Conservation (phyloP, 2,329 filamentous ascomycete genomes). For the Cladobotryum mycophilum region DNA sequence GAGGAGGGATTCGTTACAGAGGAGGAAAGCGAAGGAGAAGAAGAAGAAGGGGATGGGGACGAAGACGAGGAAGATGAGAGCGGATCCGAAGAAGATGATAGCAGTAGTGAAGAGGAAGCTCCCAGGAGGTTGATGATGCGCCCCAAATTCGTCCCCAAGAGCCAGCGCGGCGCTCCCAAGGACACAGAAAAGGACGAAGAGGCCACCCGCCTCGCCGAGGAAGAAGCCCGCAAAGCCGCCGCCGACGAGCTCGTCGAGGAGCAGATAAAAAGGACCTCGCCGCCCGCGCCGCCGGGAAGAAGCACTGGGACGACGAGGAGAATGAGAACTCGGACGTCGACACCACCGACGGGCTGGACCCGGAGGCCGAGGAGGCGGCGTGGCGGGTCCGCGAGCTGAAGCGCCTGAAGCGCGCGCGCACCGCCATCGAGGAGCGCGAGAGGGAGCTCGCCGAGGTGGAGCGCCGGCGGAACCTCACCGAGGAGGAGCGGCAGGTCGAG, state of each 20-base stretch:
- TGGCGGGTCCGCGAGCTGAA: slow-evolving; percentile 92
- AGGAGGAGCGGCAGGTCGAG: slow-evolving; percentile 78
- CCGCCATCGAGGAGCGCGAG: slow-evolving; percentile 77
- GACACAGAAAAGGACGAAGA: slow-evolving; percentile 29
- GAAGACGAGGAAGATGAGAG: slow-evolving; percentile 34
- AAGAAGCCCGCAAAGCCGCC: slow-evolving; percentile 60
- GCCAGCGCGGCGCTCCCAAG: slow-evolving; percentile 37
- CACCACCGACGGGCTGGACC: slow-evolving; percentile 81
- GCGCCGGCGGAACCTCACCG: slow-evolving; percentile 76
- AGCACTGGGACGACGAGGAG: slow-evolving; percentile 80
- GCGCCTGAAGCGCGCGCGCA: slow-evolving; percentile 79
- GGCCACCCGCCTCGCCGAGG: slow-evolving; percentile 39
- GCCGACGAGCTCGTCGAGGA: slow-evolving; percentile 79
- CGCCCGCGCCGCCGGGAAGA: slow-evolving; percentile 67
- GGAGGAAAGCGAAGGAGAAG: slow-evolving; percentile 41
- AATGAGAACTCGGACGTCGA: slow-evolving; percentile 70
- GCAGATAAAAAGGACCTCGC: slow-evolving; percentile 78
- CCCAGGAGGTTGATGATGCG: slow-evolving; percentile 53
- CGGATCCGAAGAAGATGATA: slow-evolving; percentile 38
- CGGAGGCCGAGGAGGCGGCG: slow-evolving; percentile 79
- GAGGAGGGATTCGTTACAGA: slow-evolving; percentile 61
- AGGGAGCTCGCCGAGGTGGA: slow-evolving; percentile 84
- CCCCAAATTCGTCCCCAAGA: slow-evolving; percentile 58
- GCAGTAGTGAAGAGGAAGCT: slow-evolving; percentile 53
- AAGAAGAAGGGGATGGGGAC: slow-evolving; percentile 22